Base-by-base conservation (phyloP, 179 eudicot species). In the Actinidia chinensis region DNA sequence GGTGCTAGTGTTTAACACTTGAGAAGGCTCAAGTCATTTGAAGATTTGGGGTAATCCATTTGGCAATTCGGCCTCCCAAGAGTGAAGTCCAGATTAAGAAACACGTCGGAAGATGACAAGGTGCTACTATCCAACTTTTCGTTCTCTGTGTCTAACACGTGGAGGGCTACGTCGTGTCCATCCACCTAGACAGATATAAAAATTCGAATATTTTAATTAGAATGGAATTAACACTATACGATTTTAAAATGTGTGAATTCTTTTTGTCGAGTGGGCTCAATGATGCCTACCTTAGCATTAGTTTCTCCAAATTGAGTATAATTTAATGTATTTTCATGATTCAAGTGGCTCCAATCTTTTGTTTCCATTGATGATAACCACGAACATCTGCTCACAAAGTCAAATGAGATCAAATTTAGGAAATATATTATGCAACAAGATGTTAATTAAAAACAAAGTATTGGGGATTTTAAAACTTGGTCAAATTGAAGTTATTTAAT, bases 51-150 rank as follows among this genome's bases (percentile, higher is more conserved):
- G 11, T 64, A 72, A 73, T 85, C 84, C 75, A 65, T 75, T 70
- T 78, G 85, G 86, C 82, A 84, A 73, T 71, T 88, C 60, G 91
- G 74, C 46, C 90, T 79, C 76, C 93, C 93, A 23, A 90, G 83
- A 50, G 86, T 87, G 70, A 90, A 81, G 85, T 90, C 93, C 42
- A 90, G 77, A 71, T 87, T 83, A 33, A 85, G 73, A 64, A 78
- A 76, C 71, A 13, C 68, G 61, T 84, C 85, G 4, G 85, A 61
- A 7, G 86, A 73, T 7, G 84, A 71, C 73, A 71, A 69, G 44
- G 73, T 59, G 44, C 54, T 70, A 54, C 76, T 58, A 33, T 79
- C 82, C 56, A 75, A 6, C 48, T 55, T 74, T 48, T 75, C 78
- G 47, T 61, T 70, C 50, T 82, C 82, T 51, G 11, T 74, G 20